Evolutionary conservation across 257 asterid species (phyloP).

Genomic region (Fraxinus anomala): DNA sequence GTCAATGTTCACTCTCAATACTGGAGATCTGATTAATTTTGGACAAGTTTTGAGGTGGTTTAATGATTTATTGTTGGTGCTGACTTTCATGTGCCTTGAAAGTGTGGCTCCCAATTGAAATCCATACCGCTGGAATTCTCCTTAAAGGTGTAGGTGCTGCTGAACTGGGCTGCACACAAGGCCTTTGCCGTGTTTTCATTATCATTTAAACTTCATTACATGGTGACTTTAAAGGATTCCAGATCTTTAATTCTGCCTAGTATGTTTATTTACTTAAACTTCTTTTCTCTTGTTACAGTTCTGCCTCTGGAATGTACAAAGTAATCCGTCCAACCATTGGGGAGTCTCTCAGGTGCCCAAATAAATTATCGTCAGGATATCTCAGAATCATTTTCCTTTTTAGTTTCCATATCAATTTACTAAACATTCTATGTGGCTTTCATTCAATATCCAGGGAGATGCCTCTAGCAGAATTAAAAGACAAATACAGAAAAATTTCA

Average conservation of each 20-base stretch:
- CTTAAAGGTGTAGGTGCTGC: neutral
- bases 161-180: neutral
- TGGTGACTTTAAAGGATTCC: neutral
- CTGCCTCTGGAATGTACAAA: conserved; percentile 73
- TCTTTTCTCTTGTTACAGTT: conserved; percentile 49
- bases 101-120: neutral
- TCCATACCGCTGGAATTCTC: neutral
- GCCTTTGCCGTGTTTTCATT: neutral
- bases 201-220: neutral
- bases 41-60: neutral
- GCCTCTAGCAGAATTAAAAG: conserved; percentile 77
- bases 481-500: conserved; percentile 75
- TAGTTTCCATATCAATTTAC: conserved; percentile 23
- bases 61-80: neutral
- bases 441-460: conserved; percentile 73
- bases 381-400: conserved; percentile 24
- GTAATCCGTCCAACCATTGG: conserved; percentile 88
- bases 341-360: conserved; percentile 81
- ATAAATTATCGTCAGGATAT: conserved; percentile 21
- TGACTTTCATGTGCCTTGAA: neutral
- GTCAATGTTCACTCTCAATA: neutral
- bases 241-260: neutral
- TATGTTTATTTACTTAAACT: conserved; percentile 18
- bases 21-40: neutral
- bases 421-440: neutral